phyloP scores from a whole-genome alignment of 495 filamentous ascomycete genomes.

The Aspergillus haitiensis region DNA sequence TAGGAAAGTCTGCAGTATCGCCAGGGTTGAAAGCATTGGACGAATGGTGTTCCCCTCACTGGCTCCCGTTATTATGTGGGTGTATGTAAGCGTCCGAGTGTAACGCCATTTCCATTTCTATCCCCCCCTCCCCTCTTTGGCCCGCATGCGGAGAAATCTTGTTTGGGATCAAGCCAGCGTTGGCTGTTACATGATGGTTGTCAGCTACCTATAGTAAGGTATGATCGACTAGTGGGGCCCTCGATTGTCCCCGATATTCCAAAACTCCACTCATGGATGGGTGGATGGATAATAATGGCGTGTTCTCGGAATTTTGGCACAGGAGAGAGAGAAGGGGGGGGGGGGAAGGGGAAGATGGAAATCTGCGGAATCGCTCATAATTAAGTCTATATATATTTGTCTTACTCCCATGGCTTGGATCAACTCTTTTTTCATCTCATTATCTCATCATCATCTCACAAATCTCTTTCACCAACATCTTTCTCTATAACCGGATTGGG shows the following conservation, averaged over 20 bases:
- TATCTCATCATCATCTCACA: constrained; percentile 13
- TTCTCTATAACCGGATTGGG: constrained; percentile 14
- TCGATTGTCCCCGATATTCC: background rate
- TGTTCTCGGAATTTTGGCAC: background rate
- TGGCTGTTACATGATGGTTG: background rate
- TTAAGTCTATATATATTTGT: constrained; percentile 22
- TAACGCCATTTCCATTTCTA: background rate
- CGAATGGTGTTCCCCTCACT: background rate
- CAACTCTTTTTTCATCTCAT: constrained; percentile 14
- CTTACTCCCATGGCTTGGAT: constrained; percentile 16
- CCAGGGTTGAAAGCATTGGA: background rate
- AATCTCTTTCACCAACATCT: background rate
- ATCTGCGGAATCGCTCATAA: constrained; percentile 10
- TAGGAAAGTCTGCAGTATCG: too few relatives aligned
- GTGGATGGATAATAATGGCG: background rate
- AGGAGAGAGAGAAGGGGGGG: constrained; percentile 4
- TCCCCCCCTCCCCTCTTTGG: background rate
- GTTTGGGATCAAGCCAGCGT: background rate
- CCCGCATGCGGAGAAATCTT: constrained; percentile 27
- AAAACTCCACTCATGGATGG: background rate
- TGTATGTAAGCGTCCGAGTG: background rate
- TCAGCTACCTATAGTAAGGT: too few relatives aligned
- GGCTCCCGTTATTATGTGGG: too few relatives aligned
- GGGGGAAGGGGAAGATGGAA: background rate
- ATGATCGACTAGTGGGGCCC: background rate